Conservation (phyloP, 2,329 filamentous ascomycete species). For the Fusarium floridanum region DNA sequence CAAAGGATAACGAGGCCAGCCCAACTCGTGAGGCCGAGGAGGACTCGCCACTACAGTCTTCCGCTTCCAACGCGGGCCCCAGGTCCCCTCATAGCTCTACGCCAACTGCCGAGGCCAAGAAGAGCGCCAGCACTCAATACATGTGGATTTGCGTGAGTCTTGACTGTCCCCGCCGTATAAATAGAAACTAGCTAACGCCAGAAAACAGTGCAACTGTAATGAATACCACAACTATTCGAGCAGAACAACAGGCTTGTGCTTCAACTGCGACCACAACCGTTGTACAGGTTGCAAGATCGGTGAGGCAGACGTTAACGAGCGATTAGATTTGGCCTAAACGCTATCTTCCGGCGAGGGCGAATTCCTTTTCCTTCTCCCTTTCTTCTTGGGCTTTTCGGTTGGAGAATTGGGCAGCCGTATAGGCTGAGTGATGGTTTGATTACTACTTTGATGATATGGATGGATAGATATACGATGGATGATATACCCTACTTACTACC, state of each 20-base stretch:
- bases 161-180: neutral
- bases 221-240: slow-evolving; percentile 15
- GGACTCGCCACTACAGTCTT: slow-evolving; percentile 10
- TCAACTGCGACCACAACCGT: slow-evolving; percentile 22
- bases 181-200: slow-evolving; percentile 12
- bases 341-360: neutral
- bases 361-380: neutral
- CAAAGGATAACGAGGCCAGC: slow-evolving; percentile 3
- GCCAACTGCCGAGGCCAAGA: slow-evolving; percentile 5
- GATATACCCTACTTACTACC: slow-evolving; percentile 17
- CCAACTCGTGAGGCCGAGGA: neutral
- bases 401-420: neutral
- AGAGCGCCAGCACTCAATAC: slow-evolving; percentile 24
- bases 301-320: slow-evolving; percentile 2
- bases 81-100: slow-evolving; percentile 3
- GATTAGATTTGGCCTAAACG: neutral
- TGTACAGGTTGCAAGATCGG: slow-evolving; percentile 15
- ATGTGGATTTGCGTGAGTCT: slow-evolving; percentile 52
- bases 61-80: slow-evolving; percentile 10
- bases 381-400: neutral
- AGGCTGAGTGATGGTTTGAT: neutral
- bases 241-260: slow-evolving; percentile 9
- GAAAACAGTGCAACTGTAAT: slow-evolving; percentile 39
- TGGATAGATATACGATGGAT: slow-evolving; percentile 9
- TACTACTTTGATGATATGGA: neutral